Percentiles rank a stretch among this genome's conserved stretches.
These are phyloP conservation scores for Dionaea muscipula DNA, from an alignment of 179 eudicot genomes.

Conservation along the genomic window DNA sequence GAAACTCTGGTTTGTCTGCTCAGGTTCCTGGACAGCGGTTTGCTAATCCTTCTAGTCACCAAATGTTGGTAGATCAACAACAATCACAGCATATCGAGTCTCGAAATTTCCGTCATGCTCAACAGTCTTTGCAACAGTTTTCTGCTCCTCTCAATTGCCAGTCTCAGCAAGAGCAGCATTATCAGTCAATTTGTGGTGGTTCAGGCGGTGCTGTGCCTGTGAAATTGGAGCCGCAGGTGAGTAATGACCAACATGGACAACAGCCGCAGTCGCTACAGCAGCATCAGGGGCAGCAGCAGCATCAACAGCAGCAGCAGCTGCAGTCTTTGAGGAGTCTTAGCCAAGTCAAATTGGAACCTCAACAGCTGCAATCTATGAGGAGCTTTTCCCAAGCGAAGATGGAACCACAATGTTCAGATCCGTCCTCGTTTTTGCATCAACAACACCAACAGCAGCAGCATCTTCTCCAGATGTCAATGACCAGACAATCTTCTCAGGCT, in stretches of 20 bases:
- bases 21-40: constrained; percentile 65
- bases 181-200: constrained; percentile 47
- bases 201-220: constrained; percentile 43
- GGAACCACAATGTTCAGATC: constrained; percentile 77
- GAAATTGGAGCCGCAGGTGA: constrained; percentile 56
- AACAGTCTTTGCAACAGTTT: constrained; percentile 43
- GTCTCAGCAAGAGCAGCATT: constrained; percentile 41
- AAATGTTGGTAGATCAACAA: constrained; percentile 51
- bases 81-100: constrained; percentile 49
- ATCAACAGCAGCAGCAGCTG: constrained; percentile 31
- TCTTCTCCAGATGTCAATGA: constrained; percentile 55
- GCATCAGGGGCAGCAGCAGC: constrained; percentile 17
- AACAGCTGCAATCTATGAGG: constrained; percentile 47
- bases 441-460: constrained; percentile 51
- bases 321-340: constrained; percentile 48
- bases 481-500: constrained; percentile 62
- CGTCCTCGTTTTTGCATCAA: constrained; percentile 51
- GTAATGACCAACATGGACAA: constrained; percentile 35
- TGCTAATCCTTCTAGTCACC: constrained; percentile 28
- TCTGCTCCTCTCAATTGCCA: constrained; percentile 32
- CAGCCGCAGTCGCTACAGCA: constrained; percentile 31
- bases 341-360: constrained; percentile 55
- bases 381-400: constrained; percentile 38
- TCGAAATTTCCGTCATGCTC: constrained; percentile 52
- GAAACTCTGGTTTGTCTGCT: constrained; percentile 38